Evolutionary conservation across 306 rosid genomes (phyloP), one percentile per base, ranked within the genome.

Genomic region (Trifolium subterraneum): DNA sequence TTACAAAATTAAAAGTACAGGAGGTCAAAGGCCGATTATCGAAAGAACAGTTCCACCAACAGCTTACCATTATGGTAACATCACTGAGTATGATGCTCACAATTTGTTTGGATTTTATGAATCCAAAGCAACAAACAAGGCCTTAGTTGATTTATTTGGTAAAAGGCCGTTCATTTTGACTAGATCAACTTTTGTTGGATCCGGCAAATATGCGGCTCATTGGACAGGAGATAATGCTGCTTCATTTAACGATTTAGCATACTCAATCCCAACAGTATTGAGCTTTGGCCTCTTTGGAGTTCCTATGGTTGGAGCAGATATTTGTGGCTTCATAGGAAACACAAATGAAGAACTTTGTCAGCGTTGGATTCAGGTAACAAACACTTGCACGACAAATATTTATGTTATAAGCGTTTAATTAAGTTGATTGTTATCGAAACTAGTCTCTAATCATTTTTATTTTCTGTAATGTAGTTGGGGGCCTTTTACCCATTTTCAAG

Each of bases 201-300:
- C 98, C 25, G 98, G 98, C 12, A 91, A 79, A 87, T 91, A 91
- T 80, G 23, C 91, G 42, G 98, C 97, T 2, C 98, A 93, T 61
- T 93, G 98, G 97, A 93, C 98, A 12, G 97, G 97, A 81, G 97
- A 93, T 51, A 93, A 89, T 80, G 87, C 87, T 58, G 97, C 98
- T 6, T 75, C 85, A 8, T 93, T 97, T 97, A 73, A 85, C 67
- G 98, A 93, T 83, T 83, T 93, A 79, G 97, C 87, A 47, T 87
- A 87, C 79, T 77, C 91, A 42, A 84, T 91, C 59, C 93, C 98
- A 4, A 51, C 88, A 4, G 88, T 91, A 72, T 67, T 91, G 35
- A 93, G 83, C 79, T 91, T 27, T 64, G 98, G 98, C 16, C 81
- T 93, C 52, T 91, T 87, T 41, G 98, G 97, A 71, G 75, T 93